These are phyloP conservation scores for Populus hybrid DNA, from an alignment of 441 rosid species.

Conservation along the genomic window DNA sequence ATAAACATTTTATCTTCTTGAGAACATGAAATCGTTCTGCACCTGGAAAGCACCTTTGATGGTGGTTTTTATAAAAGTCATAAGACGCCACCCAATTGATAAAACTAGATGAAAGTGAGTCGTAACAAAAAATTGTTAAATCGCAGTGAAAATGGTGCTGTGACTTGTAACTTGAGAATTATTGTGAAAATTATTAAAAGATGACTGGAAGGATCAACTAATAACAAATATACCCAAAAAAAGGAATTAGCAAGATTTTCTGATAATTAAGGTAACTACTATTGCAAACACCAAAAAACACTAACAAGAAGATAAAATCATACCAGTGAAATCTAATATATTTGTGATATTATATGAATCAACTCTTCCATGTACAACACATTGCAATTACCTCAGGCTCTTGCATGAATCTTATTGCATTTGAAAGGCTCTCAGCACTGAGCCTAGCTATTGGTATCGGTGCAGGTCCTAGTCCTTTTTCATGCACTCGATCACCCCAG, in stretches of 20 bases:
- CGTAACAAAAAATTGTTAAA: no score
- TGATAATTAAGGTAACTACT: not conserved
- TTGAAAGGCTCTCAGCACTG: constrained; percentile 70
- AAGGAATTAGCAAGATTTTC: not conserved
- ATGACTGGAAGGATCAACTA: not conserved
- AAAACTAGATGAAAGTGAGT: no score
- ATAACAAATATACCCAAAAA: not conserved
- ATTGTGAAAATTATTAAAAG: not conserved
- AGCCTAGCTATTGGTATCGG: constrained; percentile 87
- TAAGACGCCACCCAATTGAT: not conserved
- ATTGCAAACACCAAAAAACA: not conserved
- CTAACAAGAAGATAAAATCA: not conserved
- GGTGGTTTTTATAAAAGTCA: not conserved
- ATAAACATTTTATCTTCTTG: not conserved
- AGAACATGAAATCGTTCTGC: not conserved
- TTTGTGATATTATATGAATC: not conserved
- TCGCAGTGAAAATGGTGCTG: no score
- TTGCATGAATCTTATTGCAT: constrained; percentile 84
- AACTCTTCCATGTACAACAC: not conserved
- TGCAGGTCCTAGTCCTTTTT: constrained; percentile 75
- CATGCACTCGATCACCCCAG: constrained; percentile 84
- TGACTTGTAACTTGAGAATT: no score
- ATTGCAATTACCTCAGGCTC: constrained; percentile 74
- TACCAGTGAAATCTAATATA: not conserved
- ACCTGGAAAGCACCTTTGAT: not conserved